phyloP scores from a whole-genome alignment of 2,329 filamentous ascomycete genomes.

The Bipolaris bicolor region DNA sequence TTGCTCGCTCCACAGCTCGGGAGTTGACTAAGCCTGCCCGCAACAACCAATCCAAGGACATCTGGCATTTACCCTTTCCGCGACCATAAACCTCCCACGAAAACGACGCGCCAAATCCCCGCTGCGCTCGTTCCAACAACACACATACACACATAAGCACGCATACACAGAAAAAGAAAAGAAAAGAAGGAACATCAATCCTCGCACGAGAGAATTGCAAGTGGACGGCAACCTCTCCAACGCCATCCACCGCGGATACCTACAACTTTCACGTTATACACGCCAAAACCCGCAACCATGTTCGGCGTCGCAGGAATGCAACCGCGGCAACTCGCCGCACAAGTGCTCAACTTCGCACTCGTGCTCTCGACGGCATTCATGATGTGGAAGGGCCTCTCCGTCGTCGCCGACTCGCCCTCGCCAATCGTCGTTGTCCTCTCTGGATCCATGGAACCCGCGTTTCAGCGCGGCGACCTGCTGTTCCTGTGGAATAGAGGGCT shows the following conservation, averaged over 20 bases:
- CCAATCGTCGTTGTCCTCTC: constrained; percentile 85
- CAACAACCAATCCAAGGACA: constrained; percentile 33
- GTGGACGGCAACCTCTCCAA: too few relatives aligned
- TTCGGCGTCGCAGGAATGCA: constrained; percentile 65
- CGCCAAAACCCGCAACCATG: constrained; percentile 32
- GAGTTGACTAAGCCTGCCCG: constrained; percentile 30
- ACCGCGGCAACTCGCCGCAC: constrained; percentile 78
- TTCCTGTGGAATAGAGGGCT: constrained; percentile 74
- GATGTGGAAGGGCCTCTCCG: constrained; percentile 86
- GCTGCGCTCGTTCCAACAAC: neutral
- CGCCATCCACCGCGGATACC: too few relatives aligned
- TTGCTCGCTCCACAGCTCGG: constrained; percentile 21
- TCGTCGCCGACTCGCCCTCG: constrained; percentile 68
- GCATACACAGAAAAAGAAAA: neutral
- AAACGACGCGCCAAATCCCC: constrained; percentile 13
- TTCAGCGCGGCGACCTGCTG: constrained; percentile 77
- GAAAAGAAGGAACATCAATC: neutral
- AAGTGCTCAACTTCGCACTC: constrained; percentile 88
- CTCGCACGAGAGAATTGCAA: too few relatives aligned
- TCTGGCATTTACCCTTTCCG: constrained; percentile 39
- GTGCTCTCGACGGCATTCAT: constrained; percentile 92
- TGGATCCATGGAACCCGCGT: constrained; percentile 83
- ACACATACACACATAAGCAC: neutral
- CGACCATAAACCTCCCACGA: constrained; percentile 16
- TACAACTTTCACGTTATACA: neutral